Evolutionary conservation across 164 flowering plant genomes (phyloP).

Genomic region (Annona cherimola): DNA sequence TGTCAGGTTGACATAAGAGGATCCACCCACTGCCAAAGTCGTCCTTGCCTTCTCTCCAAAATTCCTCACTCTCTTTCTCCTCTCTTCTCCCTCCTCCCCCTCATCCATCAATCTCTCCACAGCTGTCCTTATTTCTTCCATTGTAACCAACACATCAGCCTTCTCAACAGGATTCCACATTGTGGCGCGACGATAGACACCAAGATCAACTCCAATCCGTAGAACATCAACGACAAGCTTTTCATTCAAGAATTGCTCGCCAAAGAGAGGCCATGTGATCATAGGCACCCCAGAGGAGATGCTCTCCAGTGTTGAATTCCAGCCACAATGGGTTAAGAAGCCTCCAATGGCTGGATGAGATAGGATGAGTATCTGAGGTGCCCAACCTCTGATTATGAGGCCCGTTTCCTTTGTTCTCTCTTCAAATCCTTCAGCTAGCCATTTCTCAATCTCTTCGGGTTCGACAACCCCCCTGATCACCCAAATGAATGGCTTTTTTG

Average conservation of each 20-base stretch:
- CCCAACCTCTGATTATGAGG: conserved; percentile 23
- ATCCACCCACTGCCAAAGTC: conserved; percentile 7
- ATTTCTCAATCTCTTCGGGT: background rate
- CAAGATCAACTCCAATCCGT: conserved; percentile 6
- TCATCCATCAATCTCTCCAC: conserved; percentile 9
- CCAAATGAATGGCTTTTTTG: conserved; percentile 40
- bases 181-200: background rate
- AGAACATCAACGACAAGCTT: conserved; percentile 13
- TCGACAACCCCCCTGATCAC: conserved; percentile 20
- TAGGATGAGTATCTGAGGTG: too few species aligned
- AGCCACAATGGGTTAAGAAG: too few species aligned
- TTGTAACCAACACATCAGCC: conserved; percentile 3
- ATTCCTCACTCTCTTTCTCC: conserved; percentile 10
- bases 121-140: conserved; percentile 8
- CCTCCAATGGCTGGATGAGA: too few species aligned
- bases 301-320: too few species aligned
- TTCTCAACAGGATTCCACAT: background rate
- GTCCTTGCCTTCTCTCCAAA: conserved; percentile 3
- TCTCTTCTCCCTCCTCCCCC: conserved; percentile 11
- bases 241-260: conserved; percentile 20
- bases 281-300: too few species aligned
- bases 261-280: conserved; percentile 18
- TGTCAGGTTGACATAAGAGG: conserved; percentile 15
- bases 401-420: conserved; percentile 19
- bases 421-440: conserved; percentile 11